Base-by-base conservation (phyloP, 2,329 filamentous ascomycete species). In the Penicillium rolfsii region DNA sequence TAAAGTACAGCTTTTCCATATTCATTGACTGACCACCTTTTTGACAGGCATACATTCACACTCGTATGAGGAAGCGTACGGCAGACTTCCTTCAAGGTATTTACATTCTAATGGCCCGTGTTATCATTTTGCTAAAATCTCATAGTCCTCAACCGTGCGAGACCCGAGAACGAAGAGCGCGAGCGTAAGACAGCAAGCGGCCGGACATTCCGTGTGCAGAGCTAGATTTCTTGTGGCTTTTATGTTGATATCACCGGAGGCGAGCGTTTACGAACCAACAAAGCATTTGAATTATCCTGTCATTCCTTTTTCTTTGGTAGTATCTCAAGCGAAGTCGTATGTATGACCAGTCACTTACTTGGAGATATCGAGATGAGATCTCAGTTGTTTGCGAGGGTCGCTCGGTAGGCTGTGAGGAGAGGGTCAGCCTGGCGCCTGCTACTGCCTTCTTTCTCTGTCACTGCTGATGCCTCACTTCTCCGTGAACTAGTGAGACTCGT, bases 141-240 rank as follows among this genome's bases (percentile, higher is more conserved):
- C 24, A 35, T 72, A 96, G 94, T 99, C n/a, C 85, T 99, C 67
- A 94, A 96, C 76, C 88, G 96, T 81, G 95, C 95, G 62, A 87
- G 95, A 72, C 96, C 95, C 46, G 95, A 99, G 76, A 93, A 89
- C 71, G 94, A 98, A 79, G 95, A 98, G 80, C 94, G 94, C 81
- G 96, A 99, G 81, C 89, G 91, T 73, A 99, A 99, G 87, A 99
- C 95, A 59, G 95, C 96, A 50, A 98, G 92, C 76, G 95, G 95
- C 66, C 87, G 95, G 72, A 96, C 93, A 46, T 99, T 99, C 86
- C 84, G 84, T 69, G 85, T 88, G 24, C 86, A 88, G 68, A 82
- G 73, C 61, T 81, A 76, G 63, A 65, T 26, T 58, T 54, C 52
- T n/a, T 53, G 57, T 63, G 40, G 52, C 54, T 62, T 62, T 70